Percentiles rank a stretch among this genome's conserved stretches.
phyloP scores from a whole-genome alignment of 257 asterid genomes.

The Voacanga thouarsii region DNA sequence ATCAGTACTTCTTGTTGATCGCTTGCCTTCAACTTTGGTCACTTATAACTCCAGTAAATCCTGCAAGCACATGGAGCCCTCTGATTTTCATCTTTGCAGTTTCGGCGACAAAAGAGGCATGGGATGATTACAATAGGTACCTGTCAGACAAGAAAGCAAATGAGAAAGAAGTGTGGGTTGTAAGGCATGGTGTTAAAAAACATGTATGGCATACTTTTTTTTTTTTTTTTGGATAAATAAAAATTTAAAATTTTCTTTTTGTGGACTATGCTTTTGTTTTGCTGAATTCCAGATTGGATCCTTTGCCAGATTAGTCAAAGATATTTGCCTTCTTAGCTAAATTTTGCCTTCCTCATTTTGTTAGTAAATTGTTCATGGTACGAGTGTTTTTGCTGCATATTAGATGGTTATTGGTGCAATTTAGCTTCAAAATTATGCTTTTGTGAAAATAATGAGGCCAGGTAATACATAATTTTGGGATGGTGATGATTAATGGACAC shows the following conservation, averaged over 20 bases:
- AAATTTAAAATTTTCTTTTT: not conserved
- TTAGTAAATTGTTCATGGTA: not conserved
- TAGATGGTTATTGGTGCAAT: not conserved
- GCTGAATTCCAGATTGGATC: not conserved
- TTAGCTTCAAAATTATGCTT: not conserved
- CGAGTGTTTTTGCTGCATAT: not conserved
- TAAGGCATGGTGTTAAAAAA: conserved; percentile 76
- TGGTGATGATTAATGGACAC: not conserved
- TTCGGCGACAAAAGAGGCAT: conserved; percentile 97
- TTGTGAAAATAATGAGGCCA: not conserved
- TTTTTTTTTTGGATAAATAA: too few species aligned
- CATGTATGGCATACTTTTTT: conserved; percentile 41
- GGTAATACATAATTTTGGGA: not conserved
- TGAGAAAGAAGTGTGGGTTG: conserved; percentile 96
- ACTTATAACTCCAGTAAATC: conserved; percentile 98
- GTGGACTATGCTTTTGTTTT: not conserved
- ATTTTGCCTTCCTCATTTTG: conserved; percentile 2
- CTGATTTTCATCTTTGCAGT: conserved; percentile 96
- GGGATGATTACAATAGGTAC: conserved; percentile 98
- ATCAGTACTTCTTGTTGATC: conserved; percentile 96
- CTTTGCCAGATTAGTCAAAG: not conserved
- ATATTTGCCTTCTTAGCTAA: not conserved
- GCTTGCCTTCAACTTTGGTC: conserved; percentile 99
- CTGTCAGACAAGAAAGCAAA: conserved; percentile 96
- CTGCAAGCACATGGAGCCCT: conserved; percentile 99